These are phyloP conservation scores for Phalaenopsis aphrodite DNA, from an alignment of 106 monocot genomes.

Conservation along the genomic window DNA sequence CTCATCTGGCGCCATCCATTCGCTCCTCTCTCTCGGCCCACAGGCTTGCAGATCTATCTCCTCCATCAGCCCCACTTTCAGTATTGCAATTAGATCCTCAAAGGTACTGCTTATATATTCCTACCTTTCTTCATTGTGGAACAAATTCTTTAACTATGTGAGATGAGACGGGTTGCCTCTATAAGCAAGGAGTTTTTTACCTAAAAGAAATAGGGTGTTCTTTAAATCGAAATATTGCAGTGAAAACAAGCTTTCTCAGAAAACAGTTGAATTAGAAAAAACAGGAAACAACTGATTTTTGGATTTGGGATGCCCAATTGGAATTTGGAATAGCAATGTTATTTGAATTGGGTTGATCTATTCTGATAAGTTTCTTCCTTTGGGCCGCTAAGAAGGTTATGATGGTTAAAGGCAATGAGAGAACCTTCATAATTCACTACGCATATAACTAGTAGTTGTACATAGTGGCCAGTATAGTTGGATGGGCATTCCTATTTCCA, in stretches of 20 bases:
- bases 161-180: background rate
- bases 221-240: background rate
- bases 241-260: background rate
- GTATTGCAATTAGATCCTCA: constrained; percentile 40
- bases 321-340: no score
- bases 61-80: constrained; percentile 33
- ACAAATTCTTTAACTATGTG: background rate
- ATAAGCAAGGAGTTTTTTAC: background rate
- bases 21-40: no score
- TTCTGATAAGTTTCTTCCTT: no score
- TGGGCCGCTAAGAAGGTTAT: no score
- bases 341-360: no score
- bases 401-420: no score
- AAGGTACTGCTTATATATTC: constrained; percentile 25
- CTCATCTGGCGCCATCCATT: no score
- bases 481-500: no score
- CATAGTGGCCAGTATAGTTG: no score
- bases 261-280: background rate
- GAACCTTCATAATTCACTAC: no score
- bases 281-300: background rate
- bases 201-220: background rate
- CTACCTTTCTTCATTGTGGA: background rate
- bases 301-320: background rate
- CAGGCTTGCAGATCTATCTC: no score
- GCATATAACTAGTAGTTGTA: no score